phyloP scores from a whole-genome alignment of 768 basidiomycete genomes.

The Auricularia heimuer region DNA sequence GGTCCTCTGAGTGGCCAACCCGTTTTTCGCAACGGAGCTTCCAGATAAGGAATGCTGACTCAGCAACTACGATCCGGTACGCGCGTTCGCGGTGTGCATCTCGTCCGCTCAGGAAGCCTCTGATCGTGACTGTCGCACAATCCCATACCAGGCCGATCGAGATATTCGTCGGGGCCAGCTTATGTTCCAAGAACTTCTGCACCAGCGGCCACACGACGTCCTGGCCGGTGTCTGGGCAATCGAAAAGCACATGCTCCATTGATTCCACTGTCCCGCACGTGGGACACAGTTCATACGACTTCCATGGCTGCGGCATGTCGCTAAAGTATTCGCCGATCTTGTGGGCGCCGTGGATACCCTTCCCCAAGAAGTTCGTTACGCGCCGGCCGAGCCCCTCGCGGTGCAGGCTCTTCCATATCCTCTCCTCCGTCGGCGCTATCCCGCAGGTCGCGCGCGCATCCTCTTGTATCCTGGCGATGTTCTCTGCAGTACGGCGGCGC shows the following conservation, averaged over 20 bases:
- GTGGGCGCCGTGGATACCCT: slow-evolving; percentile 13
- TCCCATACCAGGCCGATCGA: no score
- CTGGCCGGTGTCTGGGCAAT: slow-evolving; percentile 13
- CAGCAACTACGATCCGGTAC: no score
- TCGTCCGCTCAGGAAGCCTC: no score
- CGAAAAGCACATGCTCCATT: slow-evolving; percentile 16
- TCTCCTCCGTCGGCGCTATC: neutral
- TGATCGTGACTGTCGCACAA: no score
- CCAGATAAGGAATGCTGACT: no score
- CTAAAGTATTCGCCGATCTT: slow-evolving; percentile 11
- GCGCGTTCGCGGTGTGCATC: no score
- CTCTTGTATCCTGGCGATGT: neutral
- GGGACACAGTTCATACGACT: slow-evolving; percentile 8
- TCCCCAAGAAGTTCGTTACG: slow-evolving; percentile 10
- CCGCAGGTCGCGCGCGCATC: neutral
- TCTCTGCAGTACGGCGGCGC: neutral
- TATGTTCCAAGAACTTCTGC: no score
- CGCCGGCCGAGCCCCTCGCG: neutral
- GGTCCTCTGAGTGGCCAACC: no score
- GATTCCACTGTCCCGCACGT: slow-evolving; percentile 9
- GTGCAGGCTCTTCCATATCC: neutral
- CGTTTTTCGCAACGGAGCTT: no score
- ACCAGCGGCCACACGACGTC: slow-evolving; percentile 12
- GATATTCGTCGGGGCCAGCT: no score
- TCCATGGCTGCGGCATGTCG: neutral